Conservation (phyloP, 2,329 filamentous ascomycete species). For the Beauveria sp. region DNA sequence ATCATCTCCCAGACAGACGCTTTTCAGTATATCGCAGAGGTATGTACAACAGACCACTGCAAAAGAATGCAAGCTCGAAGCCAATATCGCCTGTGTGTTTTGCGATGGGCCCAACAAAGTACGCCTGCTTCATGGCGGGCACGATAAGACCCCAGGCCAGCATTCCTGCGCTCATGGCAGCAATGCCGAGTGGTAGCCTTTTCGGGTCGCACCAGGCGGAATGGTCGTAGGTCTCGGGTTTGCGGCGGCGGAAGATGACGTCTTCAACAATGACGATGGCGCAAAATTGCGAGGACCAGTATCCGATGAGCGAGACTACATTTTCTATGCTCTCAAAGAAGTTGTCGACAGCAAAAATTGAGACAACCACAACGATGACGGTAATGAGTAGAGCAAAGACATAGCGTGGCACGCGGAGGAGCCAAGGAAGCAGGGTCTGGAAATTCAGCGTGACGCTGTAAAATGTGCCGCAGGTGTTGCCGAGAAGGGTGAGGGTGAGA, state of each 20-base stretch:
- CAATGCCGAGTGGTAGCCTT: slow-evolving; percentile 37
- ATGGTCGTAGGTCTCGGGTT: slow-evolving; percentile 38
- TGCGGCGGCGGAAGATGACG: slow-evolving; percentile 38
- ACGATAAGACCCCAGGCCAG: slow-evolving; percentile 45
- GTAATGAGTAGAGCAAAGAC: slow-evolving; percentile 51
- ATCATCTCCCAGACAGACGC: slow-evolving; percentile 21
- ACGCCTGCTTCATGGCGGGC: slow-evolving; percentile 53
- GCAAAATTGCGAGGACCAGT: slow-evolving; percentile 50
- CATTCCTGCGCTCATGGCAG: slow-evolving; percentile 38
- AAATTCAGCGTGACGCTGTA: slow-evolving; percentile 59
- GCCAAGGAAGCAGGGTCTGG: slow-evolving; percentile 51
- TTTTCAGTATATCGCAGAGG: slow-evolving; percentile 41
- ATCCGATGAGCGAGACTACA: slow-evolving; percentile 49
- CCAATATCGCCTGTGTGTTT: slow-evolving; percentile 55
- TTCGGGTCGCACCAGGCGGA: slow-evolving; percentile 39
- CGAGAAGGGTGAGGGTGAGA: slow-evolving; percentile 48
- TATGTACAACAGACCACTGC: slow-evolving; percentile 40
- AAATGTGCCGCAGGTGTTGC: slow-evolving; percentile 51
- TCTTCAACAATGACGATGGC: slow-evolving; percentile 42
- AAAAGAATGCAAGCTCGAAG: slow-evolving; percentile 54
- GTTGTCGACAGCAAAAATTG: slow-evolving; percentile 45
- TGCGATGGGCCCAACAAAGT: slow-evolving; percentile 55
- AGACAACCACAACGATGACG: slow-evolving; percentile 51
- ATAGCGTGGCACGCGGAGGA: slow-evolving; percentile 48
- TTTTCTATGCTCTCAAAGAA: slow-evolving; percentile 53